Evolutionary conservation across 495 filamentous ascomycete genomes (phyloP).

Genomic region (Aspergillus asperescens): DNA sequence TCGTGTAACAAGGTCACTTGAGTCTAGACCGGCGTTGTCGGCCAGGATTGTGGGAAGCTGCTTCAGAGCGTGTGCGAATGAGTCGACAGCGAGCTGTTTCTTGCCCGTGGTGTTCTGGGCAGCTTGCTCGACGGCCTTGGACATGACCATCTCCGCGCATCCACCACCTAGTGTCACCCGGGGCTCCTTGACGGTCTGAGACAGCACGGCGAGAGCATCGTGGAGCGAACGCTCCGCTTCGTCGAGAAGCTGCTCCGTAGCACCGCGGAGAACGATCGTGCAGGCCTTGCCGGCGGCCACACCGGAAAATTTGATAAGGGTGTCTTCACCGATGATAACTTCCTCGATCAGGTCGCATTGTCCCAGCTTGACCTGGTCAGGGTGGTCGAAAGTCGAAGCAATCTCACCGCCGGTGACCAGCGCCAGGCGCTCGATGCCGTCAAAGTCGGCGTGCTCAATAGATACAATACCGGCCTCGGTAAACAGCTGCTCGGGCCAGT

Average conservation of each 20-base stretch:
- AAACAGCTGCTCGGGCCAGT: constrained; percentile 99
- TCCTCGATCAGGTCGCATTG: constrained; percentile 96
- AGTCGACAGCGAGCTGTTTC: constrained; percentile 87
- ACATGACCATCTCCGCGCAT: constrained; percentile 98
- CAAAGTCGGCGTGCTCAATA: constrained; percentile 98
- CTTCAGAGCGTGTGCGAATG: constrained; percentile 81
- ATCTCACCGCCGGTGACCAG: constrained; percentile 97
- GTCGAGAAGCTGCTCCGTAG: constrained; percentile 92
- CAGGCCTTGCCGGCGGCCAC: constrained; percentile 92
- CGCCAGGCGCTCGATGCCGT: constrained; percentile 91
- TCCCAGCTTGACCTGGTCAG: constrained; percentile 91
- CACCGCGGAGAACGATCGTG: constrained; percentile 93
- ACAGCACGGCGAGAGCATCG: constrained; percentile 93
- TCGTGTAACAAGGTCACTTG: constrained; percentile 85
- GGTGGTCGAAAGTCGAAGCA: constrained; percentile 95
- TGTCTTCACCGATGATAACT: constrained; percentile 96
- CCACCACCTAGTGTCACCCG: constrained; percentile 91
- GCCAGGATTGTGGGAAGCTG: constrained; percentile 95
- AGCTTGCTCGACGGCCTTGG: constrained; percentile 91
- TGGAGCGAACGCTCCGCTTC: constrained; percentile 95
- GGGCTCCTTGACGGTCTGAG: constrained; percentile 92
- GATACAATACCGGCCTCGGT: constrained; percentile 96
- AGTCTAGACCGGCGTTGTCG: constrained; percentile 95
- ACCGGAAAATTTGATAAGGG: constrained; percentile 93
- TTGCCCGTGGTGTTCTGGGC: constrained; percentile 94